Evolutionary conservation across 2,329 filamentous ascomycete genomes (phyloP).

Genomic region (Apiospora rasikravindrae): DNA sequence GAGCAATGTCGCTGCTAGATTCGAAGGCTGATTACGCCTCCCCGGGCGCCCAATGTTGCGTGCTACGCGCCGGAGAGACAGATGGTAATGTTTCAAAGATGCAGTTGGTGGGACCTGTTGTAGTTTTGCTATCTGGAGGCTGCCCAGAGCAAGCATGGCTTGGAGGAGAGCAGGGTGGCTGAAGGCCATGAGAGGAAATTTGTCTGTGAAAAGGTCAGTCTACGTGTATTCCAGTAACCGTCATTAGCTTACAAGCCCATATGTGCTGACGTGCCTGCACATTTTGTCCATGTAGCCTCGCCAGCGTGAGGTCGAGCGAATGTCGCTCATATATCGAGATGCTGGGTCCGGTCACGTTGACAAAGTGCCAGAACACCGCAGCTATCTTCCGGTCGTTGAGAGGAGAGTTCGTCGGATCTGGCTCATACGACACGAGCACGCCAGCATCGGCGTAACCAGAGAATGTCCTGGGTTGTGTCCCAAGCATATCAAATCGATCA

Average conservation of each 20-base stretch:
- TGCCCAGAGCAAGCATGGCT: conserved; percentile 85
- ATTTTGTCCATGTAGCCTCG: conserved; percentile 65
- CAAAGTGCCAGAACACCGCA: conserved; percentile 88
- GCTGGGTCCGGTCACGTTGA: conserved; percentile 84
- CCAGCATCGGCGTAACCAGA: conserved; percentile 53
- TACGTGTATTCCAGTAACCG: background rate
- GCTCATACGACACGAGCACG: conserved; percentile 68
- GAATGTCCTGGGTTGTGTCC: conserved; percentile 55
- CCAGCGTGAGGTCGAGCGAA: conserved; percentile 69
- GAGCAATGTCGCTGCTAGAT: conserved; percentile 84
- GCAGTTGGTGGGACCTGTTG: conserved; percentile 76
- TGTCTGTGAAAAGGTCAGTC: conserved; percentile 54
- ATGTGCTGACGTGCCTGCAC: conserved; percentile 68
- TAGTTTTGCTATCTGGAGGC: conserved; percentile 85
- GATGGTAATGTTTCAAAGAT: conserved; percentile 90
- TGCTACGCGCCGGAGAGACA: conserved; percentile 79
- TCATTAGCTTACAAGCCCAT: conserved; percentile 53
- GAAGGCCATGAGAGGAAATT: conserved; percentile 81
- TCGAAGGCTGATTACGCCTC: conserved; percentile 76
- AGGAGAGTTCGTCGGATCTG: conserved; percentile 70
- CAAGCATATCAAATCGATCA: conserved; percentile 46
- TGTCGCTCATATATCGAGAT: conserved; percentile 89
- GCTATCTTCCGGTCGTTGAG: conserved; percentile 81
- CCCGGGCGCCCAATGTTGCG: conserved; percentile 73
- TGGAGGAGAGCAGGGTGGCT: conserved; percentile 87